phyloP scores from a whole-genome alignment of 2,329 filamentous ascomycete species.

The Talaromyces sp. region DNA sequence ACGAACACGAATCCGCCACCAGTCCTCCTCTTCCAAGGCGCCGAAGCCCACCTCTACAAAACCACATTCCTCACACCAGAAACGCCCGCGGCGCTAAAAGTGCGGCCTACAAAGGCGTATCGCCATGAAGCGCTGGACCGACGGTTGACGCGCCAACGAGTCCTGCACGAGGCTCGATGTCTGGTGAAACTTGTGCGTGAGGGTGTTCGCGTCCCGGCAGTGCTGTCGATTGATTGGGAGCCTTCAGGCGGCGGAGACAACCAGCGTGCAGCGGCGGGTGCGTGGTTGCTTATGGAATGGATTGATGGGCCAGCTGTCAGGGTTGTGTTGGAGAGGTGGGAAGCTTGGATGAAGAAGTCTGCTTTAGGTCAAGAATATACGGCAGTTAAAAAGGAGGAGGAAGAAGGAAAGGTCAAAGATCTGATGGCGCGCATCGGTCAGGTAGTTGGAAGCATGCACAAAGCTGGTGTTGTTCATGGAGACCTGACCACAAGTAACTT shows the following conservation, averaged over 20 bases:
- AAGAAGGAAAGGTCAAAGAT: slow-evolving; percentile 50
- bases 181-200: slow-evolving; percentile 73
- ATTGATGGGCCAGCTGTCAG: slow-evolving; percentile 68
- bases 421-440: slow-evolving; percentile 67
- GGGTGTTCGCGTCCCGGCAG: slow-evolving; percentile 73
- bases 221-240: slow-evolving; percentile 65
- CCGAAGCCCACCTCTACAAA: slow-evolving; percentile 90
- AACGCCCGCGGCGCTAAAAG: slow-evolving; percentile 75
- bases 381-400: slow-evolving; percentile 26
- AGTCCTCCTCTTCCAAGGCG: slow-evolving; percentile 80
- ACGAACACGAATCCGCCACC: slow-evolving; percentile 58
- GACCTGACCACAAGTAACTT: slow-evolving; percentile 97
- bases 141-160: slow-evolving; percentile 77
- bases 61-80: slow-evolving; percentile 69
- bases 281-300: slow-evolving; percentile 84
- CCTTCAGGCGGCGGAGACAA: slow-evolving; percentile 43
- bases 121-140: slow-evolving; percentile 84
- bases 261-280: slow-evolving; percentile 53
- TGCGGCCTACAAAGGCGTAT: slow-evolving; percentile 87
- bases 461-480: slow-evolving; percentile 82
- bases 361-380: slow-evolving; percentile 12
- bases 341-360: slow-evolving; percentile 45
- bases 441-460: slow-evolving; percentile 72
- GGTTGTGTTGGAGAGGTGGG: slow-evolving; percentile 63
- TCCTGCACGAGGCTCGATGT: slow-evolving; percentile 83